A percentile compares a stretch with the other conserved stretches of the same genome.
These are phyloP conservation scores for Penicillium sp. DNA, from an alignment of 2,329 filamentous ascomycete species.

Conservation along the genomic window DNA sequence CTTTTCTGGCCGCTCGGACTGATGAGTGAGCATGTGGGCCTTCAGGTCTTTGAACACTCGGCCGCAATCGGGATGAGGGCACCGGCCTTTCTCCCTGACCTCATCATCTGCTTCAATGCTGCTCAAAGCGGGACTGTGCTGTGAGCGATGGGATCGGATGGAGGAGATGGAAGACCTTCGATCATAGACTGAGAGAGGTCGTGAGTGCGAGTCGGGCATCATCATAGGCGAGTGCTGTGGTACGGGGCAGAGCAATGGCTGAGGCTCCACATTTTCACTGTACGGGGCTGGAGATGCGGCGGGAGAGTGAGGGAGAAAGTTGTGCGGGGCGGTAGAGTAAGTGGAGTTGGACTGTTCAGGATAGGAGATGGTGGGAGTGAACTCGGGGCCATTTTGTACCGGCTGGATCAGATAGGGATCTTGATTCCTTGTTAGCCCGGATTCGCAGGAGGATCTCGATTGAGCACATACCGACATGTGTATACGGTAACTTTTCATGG, in stretches of 20 bases:
- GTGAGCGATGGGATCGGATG: conserved; percentile 63
- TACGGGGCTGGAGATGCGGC: conserved; percentile 36
- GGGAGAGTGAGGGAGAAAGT: conserved; percentile 36
- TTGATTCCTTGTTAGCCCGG: conserved; percentile 27
- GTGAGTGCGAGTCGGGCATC: conserved; percentile 57
- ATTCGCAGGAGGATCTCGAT: background rate
- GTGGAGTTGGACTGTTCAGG: conserved; percentile 32
- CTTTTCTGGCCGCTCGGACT: conserved; percentile 87
- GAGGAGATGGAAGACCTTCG: conserved; percentile 69
- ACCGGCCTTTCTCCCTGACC: conserved; percentile 63
- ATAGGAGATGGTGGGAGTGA: conserved; percentile 35
- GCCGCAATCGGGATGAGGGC: conserved; percentile 80
- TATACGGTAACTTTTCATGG: conserved; percentile 43
- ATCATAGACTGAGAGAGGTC: conserved; percentile 46
- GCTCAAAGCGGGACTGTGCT: conserved; percentile 59
- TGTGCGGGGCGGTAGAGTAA: conserved; percentile 25
- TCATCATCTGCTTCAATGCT: conserved; percentile 64
- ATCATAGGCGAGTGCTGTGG: conserved; percentile 62
- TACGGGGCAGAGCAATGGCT: conserved; percentile 20
- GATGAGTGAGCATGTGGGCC: conserved; percentile 92
- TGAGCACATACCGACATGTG: conserved; percentile 33
- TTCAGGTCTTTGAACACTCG: conserved; percentile 87
- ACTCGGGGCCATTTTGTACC: conserved; percentile 34
- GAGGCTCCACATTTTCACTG: conserved; percentile 29
- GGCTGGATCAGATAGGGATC: conserved; percentile 61